Evolutionary conservation across 768 basidiomycete species (phyloP).

Genomic region (Myochromella boudieri): DNA sequence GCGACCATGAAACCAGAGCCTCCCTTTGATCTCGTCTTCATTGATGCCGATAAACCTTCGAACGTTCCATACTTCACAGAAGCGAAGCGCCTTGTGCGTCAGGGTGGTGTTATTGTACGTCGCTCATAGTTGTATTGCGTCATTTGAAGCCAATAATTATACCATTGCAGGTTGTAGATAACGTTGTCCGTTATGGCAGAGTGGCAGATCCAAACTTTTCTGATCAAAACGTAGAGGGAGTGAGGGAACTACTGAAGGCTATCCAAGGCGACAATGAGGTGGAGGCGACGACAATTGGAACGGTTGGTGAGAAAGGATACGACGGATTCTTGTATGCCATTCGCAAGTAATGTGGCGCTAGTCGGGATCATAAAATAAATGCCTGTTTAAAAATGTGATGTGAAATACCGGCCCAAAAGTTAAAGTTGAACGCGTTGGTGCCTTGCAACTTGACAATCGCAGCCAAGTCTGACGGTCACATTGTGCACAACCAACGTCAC

Average conservation of each 20-base stretch:
- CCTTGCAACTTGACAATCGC: too few species aligned
- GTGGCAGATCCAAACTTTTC: constrained; percentile 40
- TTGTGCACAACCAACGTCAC: background rate
- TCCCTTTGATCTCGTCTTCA: constrained; percentile 67
- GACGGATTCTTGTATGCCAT: constrained; percentile 54
- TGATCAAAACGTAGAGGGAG: constrained; percentile 41
- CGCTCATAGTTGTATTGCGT: too few species aligned
- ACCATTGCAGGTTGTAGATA: constrained; percentile 52
- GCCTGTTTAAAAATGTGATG: too few species aligned
- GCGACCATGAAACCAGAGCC: constrained; percentile 42
- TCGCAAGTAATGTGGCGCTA: constrained; percentile 26
- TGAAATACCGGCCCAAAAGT: too few species aligned
- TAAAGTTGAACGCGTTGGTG: too few species aligned
- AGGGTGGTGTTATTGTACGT: constrained; percentile 62
- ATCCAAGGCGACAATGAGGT: constrained; percentile 51
- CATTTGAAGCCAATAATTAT: background rate
- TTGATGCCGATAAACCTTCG: constrained; percentile 67
- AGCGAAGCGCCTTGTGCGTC: constrained; percentile 57
- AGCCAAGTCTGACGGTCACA: too few species aligned
- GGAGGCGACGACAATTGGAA: constrained; percentile 49
- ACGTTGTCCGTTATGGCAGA: constrained; percentile 51
- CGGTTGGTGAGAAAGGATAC: constrained; percentile 51
- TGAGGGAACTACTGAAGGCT: constrained; percentile 41
- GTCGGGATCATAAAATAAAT: too few species aligned
- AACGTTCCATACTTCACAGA: constrained; percentile 58